These are phyloP conservation scores for Stylosanthes scabra DNA, from an alignment of 331 rosid genomes.

Conservation along the genomic window DNA sequence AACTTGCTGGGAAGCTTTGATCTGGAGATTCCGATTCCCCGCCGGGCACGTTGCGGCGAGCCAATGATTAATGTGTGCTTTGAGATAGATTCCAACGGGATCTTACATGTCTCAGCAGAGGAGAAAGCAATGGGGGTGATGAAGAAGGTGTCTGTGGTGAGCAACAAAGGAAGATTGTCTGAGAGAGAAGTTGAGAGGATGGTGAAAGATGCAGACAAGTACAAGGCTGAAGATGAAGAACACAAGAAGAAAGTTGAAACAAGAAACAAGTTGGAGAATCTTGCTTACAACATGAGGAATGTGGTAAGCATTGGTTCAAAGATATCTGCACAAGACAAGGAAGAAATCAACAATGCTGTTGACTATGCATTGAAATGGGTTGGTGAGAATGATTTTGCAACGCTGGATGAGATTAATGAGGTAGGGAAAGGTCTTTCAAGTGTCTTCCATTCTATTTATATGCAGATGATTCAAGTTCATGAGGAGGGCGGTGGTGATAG, in stretches of 20 bases:
- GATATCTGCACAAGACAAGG: background rate
- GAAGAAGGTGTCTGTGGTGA: background rate
- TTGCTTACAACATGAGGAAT: conserved; percentile 3
- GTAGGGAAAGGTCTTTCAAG: too few relatives aligned
- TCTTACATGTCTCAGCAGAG: conserved; percentile 17
- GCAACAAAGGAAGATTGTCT: background rate
- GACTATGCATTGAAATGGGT: background rate
- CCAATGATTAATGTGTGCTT: background rate
- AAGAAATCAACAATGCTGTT: conserved; percentile 4
- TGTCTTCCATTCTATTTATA: too few relatives aligned
- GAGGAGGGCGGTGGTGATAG: too few relatives aligned
- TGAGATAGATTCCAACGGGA: conserved; percentile 17
- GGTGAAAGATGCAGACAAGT: conserved; percentile 17
- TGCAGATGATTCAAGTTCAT: too few relatives aligned
- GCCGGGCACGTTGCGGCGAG: background rate
- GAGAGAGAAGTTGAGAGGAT: background rate
- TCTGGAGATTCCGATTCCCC: conserved; percentile 1
- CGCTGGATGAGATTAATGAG: too few relatives aligned
- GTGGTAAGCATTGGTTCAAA: background rate
- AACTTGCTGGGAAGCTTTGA: conserved; percentile 6
- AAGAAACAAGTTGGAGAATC: background rate
- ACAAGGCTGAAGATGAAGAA: conserved; percentile 14
- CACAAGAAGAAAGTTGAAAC: conserved; percentile 1
- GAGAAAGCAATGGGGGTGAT: background rate
- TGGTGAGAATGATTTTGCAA: background rate